phyloP scores from a whole-genome alignment of 768 basidiomycete genomes.

The Amanita molliuscula region DNA sequence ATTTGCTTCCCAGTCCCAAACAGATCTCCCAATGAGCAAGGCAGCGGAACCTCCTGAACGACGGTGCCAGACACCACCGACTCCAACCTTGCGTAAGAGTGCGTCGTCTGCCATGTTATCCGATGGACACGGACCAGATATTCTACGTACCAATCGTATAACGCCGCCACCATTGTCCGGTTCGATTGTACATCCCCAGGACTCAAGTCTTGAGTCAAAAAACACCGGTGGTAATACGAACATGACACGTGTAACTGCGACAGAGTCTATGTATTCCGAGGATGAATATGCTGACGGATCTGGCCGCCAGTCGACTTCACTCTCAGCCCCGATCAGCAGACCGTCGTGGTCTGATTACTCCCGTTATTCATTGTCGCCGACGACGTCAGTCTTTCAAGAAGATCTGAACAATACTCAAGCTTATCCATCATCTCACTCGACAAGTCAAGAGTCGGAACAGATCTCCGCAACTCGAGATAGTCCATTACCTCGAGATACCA shows the following conservation, averaged over 20 bases:
- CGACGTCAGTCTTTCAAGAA: conserved; percentile 74
- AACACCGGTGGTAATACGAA: conserved; percentile 13
- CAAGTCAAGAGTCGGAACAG: conserved; percentile 18
- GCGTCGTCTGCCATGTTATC: conserved; percentile 45
- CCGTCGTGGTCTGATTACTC: conserved; percentile 60
- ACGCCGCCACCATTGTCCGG: conserved; percentile 35
- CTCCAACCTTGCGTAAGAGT: conserved; percentile 29
- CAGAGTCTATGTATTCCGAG: conserved; percentile 26
- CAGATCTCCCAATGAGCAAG: conserved; percentile 25
- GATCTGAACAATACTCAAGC: conserved; percentile 25
- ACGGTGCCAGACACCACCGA: neutral
- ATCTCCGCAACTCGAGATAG: conserved; percentile 14
- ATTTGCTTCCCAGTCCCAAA: conserved; percentile 48
- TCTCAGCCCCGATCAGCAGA: conserved; percentile 39
- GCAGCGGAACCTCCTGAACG: conserved; percentile 2
- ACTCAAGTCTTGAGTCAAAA: conserved; percentile 17
- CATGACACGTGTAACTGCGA: conserved; percentile 12
- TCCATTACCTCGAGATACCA: conserved; percentile 23
- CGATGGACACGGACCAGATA: conserved; percentile 28
- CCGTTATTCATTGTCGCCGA: conserved; percentile 51
- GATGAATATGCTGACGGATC: conserved; percentile 23
- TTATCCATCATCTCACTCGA: conserved; percentile 14
- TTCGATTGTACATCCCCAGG: conserved; percentile 19
- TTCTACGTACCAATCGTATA: conserved; percentile 19
- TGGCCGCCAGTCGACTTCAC: conserved; percentile 35